Evolutionary conservation across 306 rosid species (phyloP).

Genomic region (Vicia faba): DNA sequence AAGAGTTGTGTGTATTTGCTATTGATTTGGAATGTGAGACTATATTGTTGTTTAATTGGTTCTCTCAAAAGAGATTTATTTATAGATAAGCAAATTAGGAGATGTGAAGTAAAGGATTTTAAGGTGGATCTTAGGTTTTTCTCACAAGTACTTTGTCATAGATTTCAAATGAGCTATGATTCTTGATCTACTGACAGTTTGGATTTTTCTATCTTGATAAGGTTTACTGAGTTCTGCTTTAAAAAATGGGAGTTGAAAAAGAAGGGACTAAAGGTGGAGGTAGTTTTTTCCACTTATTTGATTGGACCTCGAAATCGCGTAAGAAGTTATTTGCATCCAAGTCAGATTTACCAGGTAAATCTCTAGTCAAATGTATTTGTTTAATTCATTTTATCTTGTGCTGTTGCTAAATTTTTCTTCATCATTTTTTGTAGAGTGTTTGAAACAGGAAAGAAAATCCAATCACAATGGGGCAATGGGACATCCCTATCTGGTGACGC

Average conservation of each 20-base stretch:
- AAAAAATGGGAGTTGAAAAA: conserved; percentile 79
- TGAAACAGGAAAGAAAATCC: conserved; percentile 54
- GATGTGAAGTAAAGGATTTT: not conserved
- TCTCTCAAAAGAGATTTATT: not conserved
- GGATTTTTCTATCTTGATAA: too few relatives aligned
- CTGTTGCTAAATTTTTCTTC: conserved; percentile 20
- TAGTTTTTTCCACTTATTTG: conserved; percentile 84
- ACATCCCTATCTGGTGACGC: conserved; percentile 52
- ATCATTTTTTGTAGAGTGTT: conserved; percentile 48
- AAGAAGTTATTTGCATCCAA: conserved; percentile 79
- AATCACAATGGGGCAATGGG: conserved; percentile 53
- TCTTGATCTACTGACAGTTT: too few relatives aligned
- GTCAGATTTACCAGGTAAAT: conserved; percentile 64
- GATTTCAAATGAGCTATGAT: too few relatives aligned
- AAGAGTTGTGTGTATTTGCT: conserved; percentile 25
- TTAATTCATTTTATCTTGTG: conserved; percentile 26
- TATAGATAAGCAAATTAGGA: too few relatives aligned
- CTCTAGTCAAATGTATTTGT: conserved; percentile 22
- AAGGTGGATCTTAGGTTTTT: conserved; percentile 12
- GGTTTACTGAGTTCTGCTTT: conserved; percentile 41
- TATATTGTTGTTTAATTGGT: not conserved
- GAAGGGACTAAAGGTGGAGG: conserved; percentile 69
- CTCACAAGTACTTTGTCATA: too few relatives aligned
- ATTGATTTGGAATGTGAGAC: conserved; percentile 26
- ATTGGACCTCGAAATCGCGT: conserved; percentile 87